These are phyloP conservation scores for Pilobolus umbonatus DNA, from an alignment of 192 early-diverging fungal species.

Conservation along the genomic window DNA sequence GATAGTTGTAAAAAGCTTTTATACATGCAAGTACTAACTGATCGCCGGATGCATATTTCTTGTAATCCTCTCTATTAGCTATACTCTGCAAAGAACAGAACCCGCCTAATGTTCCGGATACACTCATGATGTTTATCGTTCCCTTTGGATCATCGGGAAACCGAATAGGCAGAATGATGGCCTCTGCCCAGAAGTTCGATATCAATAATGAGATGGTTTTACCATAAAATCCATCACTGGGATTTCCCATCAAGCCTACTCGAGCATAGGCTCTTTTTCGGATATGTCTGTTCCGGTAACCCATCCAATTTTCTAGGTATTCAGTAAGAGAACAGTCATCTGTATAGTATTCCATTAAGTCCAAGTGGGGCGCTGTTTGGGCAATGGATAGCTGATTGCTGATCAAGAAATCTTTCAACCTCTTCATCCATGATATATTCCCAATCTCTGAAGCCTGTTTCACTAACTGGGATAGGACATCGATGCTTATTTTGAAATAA, in stretches of 20 bases:
- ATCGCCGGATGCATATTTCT: constrained; percentile 52
- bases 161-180: constrained; percentile 39
- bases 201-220: constrained; percentile 57
- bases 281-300: constrained; percentile 21
- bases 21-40: constrained; percentile 46
- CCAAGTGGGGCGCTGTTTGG: background rate
- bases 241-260: constrained; percentile 62
- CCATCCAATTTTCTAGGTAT: background rate
- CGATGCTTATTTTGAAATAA: constrained; percentile 2
- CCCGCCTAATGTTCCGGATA: constrained; percentile 31
- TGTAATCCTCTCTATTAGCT: constrained; percentile 22
- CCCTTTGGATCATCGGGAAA: constrained; percentile 38
- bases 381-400: background rate
- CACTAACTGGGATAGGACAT: background rate
- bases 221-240: constrained; percentile 61
- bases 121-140: constrained; percentile 30
- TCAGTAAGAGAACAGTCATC: background rate
- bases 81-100: constrained; percentile 37
- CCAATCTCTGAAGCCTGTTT: too few species aligned
- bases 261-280: constrained; percentile 43
- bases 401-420: background rate
- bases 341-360: too few species aligned
- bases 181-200: constrained; percentile 54
- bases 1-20: constrained; percentile 48
- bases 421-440: too few species aligned